A percentile compares a stretch with the other conserved stretches of the same genome.
Evolutionary conservation across 2,329 filamentous ascomycete species (phyloP).

Genomic region (Epichloe gansuensis): DNA sequence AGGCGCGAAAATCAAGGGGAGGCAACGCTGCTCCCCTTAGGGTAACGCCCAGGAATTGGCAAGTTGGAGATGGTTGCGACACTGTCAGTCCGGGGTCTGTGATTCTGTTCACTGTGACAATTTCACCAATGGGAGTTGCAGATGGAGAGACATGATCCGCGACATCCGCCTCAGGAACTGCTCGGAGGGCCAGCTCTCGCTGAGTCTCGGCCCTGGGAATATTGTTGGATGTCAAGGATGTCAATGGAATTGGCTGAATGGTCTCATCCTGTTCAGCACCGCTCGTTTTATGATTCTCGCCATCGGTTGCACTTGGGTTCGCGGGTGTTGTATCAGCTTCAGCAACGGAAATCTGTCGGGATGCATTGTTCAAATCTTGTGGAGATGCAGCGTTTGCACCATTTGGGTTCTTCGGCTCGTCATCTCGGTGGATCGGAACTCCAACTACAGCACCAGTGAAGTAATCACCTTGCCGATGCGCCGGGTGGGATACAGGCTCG

Average conservation of each 20-base stretch:
- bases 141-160: constrained; percentile 7
- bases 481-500: constrained; percentile 23
- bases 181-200: constrained; percentile 9
- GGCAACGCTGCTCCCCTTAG: constrained; percentile 32
- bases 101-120: constrained; percentile 12
- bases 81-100: constrained; percentile 26
- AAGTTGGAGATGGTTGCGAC: constrained; percentile 49
- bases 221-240: constrained; percentile 5
- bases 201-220: constrained; percentile 14
- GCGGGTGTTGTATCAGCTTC: not conserved
- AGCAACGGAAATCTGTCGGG: not conserved
- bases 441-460: constrained; percentile 12
- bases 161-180: constrained; percentile 9
- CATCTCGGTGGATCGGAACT: constrained; percentile 6
- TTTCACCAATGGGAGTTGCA: constrained; percentile 3
- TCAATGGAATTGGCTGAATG: constrained; percentile 10
- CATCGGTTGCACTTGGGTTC: not conserved
- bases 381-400: not conserved
- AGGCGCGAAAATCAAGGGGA: constrained; percentile 7
- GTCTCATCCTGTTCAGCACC: constrained; percentile 1
- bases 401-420: constrained; percentile 3
- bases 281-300: constrained; percentile 8
- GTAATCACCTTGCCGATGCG: constrained; percentile 8
- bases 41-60: constrained; percentile 59
- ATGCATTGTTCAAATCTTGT: not conserved